Evolutionary conservation across 306 rosid species (phyloP).

Genomic region (Cicer cuneatum): DNA sequence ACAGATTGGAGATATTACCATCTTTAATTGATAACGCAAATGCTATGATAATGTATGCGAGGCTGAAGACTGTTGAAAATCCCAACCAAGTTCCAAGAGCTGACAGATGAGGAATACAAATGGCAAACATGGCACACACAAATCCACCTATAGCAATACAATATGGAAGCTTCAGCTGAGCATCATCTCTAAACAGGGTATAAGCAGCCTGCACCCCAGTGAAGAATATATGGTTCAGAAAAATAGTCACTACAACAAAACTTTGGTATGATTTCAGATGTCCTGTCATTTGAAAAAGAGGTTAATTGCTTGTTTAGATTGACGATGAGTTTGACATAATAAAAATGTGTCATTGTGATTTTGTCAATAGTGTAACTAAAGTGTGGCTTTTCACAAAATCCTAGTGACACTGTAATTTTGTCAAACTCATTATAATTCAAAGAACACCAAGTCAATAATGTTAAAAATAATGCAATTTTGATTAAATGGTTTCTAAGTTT

Average conservation of each 20-base stretch:
- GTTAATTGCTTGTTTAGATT: background rate
- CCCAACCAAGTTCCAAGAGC: slow-evolving; percentile 94
- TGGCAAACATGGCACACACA: slow-evolving; percentile 75
- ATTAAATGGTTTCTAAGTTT: slow-evolving; percentile 8
- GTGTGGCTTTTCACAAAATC: too few species aligned
- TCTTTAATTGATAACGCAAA: slow-evolving; percentile 68
- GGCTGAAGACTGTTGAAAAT: slow-evolving; percentile 79
- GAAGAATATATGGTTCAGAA: background rate
- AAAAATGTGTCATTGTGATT: too few species aligned
- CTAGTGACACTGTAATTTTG: too few species aligned
- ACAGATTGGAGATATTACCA: slow-evolving; percentile 58
- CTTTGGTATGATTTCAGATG: background rate
- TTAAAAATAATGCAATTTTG: slow-evolving; percentile 8
- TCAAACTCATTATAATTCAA: too few species aligned
- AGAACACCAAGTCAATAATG: background rate
- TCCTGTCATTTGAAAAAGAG: background rate
- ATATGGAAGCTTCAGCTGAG: slow-evolving; percentile 79
- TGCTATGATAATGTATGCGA: slow-evolving; percentile 60
- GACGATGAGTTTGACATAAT: too few species aligned
- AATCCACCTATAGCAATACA: slow-evolving; percentile 74
- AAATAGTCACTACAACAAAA: background rate
- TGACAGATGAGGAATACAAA: slow-evolving; percentile 82
- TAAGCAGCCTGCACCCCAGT: slow-evolving; percentile 69
- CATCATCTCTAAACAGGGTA: slow-evolving; percentile 68
- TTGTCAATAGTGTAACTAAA: too few species aligned